A percentile compares a stretch with the other conserved stretches of the same genome.
These are phyloP conservation scores for Neurospora africana DNA, from an alignment of 495 filamentous ascomycete species.

Conservation along the genomic window DNA sequence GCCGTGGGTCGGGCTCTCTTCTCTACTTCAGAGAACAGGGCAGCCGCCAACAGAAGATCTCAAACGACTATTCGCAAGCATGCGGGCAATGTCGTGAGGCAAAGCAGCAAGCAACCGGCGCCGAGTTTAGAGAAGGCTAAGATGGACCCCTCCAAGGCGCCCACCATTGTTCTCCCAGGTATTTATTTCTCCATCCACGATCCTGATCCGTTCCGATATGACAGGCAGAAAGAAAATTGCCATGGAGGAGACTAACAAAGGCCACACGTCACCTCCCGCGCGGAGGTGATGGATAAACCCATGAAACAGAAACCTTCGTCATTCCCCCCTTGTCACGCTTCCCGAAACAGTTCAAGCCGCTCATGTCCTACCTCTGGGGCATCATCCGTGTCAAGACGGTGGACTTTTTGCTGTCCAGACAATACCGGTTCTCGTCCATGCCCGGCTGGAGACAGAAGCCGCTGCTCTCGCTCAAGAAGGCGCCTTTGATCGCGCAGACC, in stretches of 20 bases:
- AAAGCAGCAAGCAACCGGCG: not conserved
- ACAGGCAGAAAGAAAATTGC: not conserved
- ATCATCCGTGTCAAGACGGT: conserved; percentile 10
- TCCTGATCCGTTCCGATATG: not conserved
- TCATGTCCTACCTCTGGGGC: conserved; percentile 6
- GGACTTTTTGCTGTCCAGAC: not conserved
- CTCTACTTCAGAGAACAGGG: not conserved
- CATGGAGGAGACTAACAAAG: not conserved
- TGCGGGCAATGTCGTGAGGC: not conserved
- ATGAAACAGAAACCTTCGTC: conserved; percentile 17
- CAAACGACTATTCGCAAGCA: not conserved
- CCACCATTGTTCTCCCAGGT: conserved; percentile 3
- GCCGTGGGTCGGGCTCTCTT: not conserved
- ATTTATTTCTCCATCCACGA: not conserved
- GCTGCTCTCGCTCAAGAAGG: conserved; percentile 28
- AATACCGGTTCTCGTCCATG: conserved; percentile 19
- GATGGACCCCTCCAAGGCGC: not conserved
- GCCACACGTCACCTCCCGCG: not conserved
- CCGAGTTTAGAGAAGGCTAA: not conserved
- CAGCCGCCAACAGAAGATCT: not conserved
- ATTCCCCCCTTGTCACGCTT: conserved; percentile 12
- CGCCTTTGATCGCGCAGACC: conserved; percentile 38
- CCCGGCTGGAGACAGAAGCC: conserved; percentile 17
- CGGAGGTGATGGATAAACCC: not conserved
- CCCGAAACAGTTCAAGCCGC: conserved; percentile 4